Percentiles rank a stretch among this genome's conserved stretches.
These are phyloP conservation scores for Colletotrichum graminicola DNA, from an alignment of 2,329 filamentous ascomycete genomes.

Conservation along the genomic window DNA sequence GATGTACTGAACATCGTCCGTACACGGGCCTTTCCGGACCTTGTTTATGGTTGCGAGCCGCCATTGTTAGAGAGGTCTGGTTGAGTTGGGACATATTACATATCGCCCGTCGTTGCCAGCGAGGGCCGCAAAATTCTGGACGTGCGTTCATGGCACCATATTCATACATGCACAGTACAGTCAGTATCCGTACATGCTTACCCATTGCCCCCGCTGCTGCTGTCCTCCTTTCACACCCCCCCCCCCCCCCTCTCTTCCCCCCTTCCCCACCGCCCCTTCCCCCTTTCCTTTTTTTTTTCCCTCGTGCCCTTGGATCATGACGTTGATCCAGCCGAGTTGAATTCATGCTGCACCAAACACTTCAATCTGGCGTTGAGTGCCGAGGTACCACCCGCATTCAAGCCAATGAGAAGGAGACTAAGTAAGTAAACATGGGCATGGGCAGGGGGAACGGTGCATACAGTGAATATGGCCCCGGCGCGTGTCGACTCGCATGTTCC, in stretches of 20 bases:
- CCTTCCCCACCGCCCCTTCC: neutral
- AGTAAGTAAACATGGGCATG: slow-evolving; percentile 8
- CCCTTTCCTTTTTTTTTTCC: too few relatives aligned
- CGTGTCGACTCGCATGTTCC: slow-evolving; percentile 31
- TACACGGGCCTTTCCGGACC: slow-evolving; percentile 5
- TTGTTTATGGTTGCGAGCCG: neutral
- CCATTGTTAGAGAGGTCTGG: slow-evolving; percentile 7
- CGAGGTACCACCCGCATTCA: neutral
- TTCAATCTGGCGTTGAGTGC: neutral
- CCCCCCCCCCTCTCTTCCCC: neutral
- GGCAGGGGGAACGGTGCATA: slow-evolving; percentile 11
- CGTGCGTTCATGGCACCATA: slow-evolving; percentile 16
- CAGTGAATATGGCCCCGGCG: slow-evolving; percentile 18
- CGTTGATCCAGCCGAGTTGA: slow-evolving; percentile 12
- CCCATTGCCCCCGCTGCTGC: neutral
- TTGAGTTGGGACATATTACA: neutral
- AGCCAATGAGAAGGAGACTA: slow-evolving; percentile 30
- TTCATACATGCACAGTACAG: slow-evolving; percentile 2
- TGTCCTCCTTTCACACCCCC: neutral
- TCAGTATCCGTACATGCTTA: neutral
- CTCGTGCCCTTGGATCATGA: neutral
- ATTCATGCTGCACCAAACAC: slow-evolving; percentile 19
- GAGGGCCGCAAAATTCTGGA: slow-evolving; percentile 1
- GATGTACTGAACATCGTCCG: too few relatives aligned
- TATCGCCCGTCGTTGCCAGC: neutral